These are phyloP conservation scores for Voacanga thouarsii DNA, from an alignment of 257 asterid genomes.

Conservation along the genomic window DNA sequence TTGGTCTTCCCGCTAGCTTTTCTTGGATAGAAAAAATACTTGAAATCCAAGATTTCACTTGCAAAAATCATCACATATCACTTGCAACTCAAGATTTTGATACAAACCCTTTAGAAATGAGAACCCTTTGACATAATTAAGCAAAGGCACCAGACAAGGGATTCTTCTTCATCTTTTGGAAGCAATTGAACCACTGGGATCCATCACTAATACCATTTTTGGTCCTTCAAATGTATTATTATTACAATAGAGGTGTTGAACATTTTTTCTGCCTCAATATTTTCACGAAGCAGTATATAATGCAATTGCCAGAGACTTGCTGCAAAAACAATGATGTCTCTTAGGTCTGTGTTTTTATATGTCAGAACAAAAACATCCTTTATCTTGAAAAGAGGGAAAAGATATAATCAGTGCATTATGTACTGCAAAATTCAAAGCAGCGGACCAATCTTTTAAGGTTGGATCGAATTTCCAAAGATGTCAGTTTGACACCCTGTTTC, in stretches of 20 bases:
- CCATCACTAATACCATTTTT: slow-evolving; percentile 10
- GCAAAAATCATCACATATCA: slow-evolving; percentile 1
- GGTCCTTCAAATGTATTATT: background rate
- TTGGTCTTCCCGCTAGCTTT: background rate
- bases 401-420: background rate
- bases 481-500: slow-evolving; percentile 10
- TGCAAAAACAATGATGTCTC: background rate
- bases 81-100: slow-evolving; percentile 16
- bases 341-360: background rate
- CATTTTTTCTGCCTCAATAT: background rate
- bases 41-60: slow-evolving; percentile 2
- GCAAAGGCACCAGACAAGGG: slow-evolving; percentile 13
- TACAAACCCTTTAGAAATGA: background rate
- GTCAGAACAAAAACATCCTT: background rate
- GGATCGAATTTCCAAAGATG: background rate
- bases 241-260: background rate
- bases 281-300: background rate
- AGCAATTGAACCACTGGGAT: slow-evolving; percentile 15
- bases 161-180: background rate
- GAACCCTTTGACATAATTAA: slow-evolving; percentile 5
- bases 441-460: background rate
- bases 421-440: background rate
- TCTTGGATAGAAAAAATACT: background rate
- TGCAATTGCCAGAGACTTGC: slow-evolving; percentile 1
- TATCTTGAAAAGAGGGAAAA: background rate